Percentiles rank a stretch among this genome's conserved stretches.
Conservation (phyloP, 306 rosid species). For the Arachis hypogaea region DNA sequence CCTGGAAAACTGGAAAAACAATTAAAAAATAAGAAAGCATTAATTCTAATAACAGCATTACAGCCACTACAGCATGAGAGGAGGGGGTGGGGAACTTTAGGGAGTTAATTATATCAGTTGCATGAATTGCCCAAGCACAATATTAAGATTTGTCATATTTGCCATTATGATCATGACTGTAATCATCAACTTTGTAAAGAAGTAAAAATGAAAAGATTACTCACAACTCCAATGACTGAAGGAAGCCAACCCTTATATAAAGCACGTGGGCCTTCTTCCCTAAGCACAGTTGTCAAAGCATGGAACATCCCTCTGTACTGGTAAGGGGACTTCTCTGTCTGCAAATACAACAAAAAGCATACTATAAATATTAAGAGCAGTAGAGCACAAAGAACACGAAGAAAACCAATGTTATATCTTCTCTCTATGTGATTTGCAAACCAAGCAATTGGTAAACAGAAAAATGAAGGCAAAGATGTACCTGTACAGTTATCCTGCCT, state of each 20-base stretch:
- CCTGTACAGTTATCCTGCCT: slow-evolving; percentile 95
- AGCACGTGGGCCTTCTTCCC: slow-evolving; percentile 94
- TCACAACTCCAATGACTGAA: slow-evolving; percentile 95
- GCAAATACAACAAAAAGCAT: slow-evolving; percentile 39
- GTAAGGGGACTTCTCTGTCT: slow-evolving; percentile 88
- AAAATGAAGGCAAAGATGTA: slow-evolving; percentile 35
- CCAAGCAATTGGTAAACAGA: neutral
- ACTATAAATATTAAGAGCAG: slow-evolving; percentile 1
- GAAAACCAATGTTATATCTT: neutral
- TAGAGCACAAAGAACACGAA: slow-evolving; percentile 15
- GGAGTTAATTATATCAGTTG: neutral
- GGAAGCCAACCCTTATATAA: slow-evolving; percentile 96
- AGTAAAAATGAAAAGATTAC: slow-evolving; percentile 39
- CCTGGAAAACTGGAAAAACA: slow-evolving; percentile 45
- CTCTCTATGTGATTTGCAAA: slow-evolving; percentile 4
- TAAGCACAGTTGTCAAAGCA: slow-evolving; percentile 80
- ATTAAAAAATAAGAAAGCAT: slow-evolving; percentile 1
- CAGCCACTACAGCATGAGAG: neutral
- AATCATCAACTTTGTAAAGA: slow-evolving; percentile 12
- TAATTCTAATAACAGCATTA: slow-evolving; percentile 7
- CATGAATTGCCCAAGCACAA: slow-evolving; percentile 4
- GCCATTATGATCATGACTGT: neutral
- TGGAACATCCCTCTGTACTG: slow-evolving; percentile 93
- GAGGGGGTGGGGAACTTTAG: slow-evolving; percentile 1
- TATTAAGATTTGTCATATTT: neutral